These are phyloP conservation scores for Magnusiomyces suaveolens DNA, from an alignment of 1,139 yeast genomes.

Conservation along the genomic window DNA sequence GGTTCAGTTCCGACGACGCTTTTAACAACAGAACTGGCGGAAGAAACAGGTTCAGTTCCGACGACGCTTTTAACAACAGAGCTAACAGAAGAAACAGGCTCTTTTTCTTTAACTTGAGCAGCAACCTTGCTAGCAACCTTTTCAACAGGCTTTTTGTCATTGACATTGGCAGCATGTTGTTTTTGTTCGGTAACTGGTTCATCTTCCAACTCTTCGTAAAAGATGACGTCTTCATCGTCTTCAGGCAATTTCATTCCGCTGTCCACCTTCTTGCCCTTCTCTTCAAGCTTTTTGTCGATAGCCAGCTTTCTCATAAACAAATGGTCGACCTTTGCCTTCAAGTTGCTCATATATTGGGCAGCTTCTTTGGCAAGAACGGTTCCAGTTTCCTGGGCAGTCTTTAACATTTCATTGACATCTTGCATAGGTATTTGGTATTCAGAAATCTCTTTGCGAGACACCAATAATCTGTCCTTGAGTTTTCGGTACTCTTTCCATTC, in stretches of 20 bases:
- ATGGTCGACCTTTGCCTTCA: constrained; percentile 73
- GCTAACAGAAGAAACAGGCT: too few relatives aligned
- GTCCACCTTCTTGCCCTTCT: constrained; percentile 7
- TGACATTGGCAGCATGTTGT: neutral
- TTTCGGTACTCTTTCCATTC: constrained; percentile 60
- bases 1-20: neutral
- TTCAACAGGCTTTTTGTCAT: neutral
- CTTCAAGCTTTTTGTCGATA: constrained; percentile 11
- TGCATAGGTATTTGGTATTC: constrained; percentile 43
- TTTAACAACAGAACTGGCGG: neutral
- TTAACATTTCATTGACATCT: constrained; percentile 43
- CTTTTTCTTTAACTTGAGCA: too few relatives aligned
- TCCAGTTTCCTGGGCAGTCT: constrained; percentile 52
- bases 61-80: neutral
- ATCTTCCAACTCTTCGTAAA: too few relatives aligned
- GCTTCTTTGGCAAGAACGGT: constrained; percentile 56
- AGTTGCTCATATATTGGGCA: constrained; percentile 57
- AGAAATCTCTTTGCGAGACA: constrained; percentile 49
- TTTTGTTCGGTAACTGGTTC: neutral
- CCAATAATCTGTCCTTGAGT: constrained; percentile 46
- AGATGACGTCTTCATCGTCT: constrained; percentile 15
- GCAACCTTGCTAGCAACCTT: too few relatives aligned
- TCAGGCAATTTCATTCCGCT: constrained; percentile 22
- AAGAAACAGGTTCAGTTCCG: neutral
- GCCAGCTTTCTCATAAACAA: constrained; percentile 55